Percentiles rank a stretch among this genome's conserved stretches.
These are phyloP conservation scores for Trifolium dubium DNA, from an alignment of 306 rosid genomes.

Conservation along the genomic window DNA sequence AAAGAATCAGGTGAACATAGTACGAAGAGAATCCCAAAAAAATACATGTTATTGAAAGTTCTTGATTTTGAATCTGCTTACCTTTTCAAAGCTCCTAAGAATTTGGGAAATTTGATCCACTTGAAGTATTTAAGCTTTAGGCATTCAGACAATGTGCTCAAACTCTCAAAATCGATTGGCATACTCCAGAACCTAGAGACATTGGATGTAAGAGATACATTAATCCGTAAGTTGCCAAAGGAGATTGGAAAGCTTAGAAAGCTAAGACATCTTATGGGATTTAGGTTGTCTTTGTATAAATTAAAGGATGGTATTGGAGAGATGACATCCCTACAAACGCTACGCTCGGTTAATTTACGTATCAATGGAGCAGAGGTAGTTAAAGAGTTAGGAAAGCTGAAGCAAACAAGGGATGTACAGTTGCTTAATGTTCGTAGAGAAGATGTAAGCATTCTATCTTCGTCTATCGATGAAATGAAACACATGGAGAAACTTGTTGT, in stretches of 20 bases:
- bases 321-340: neutral
- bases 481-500: no score
- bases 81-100: neutral
- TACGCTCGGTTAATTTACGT: neutral
- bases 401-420: neutral
- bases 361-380: neutral
- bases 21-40: neutral
- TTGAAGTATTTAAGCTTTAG: neutral
- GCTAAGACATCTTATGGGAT: neutral
- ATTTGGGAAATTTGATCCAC: neutral
- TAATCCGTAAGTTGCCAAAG: neutral
- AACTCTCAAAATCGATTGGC: neutral
- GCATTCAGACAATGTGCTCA: neutral
- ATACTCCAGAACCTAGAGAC: slow-evolving; percentile 27
- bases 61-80: neutral
- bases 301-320: neutral
- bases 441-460: no score
- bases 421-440: no score
- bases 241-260: neutral
- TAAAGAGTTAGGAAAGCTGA: slow-evolving; percentile 6
- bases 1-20: no score
- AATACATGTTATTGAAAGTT: neutral
- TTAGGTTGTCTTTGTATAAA: accelerated
- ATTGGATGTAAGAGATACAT: neutral
- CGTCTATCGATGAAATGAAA: no score